Evolutionary conservation across 139 green algal genomes (phyloP).

Genomic region (Micractinium conductrix): DNA sequence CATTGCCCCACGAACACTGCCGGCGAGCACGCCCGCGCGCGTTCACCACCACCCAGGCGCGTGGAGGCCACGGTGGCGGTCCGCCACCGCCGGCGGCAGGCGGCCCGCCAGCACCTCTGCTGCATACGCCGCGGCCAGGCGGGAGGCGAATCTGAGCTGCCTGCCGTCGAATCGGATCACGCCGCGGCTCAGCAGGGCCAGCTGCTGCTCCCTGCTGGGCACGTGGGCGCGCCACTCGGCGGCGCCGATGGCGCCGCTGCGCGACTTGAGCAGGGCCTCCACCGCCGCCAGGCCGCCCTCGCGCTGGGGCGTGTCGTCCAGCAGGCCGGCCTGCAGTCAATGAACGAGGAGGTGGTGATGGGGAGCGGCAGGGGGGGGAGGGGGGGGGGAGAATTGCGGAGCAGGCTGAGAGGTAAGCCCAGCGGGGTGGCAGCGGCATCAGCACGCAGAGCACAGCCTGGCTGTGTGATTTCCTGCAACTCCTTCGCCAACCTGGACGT

Average conservation of each 20-base stretch:
- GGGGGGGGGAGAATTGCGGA: not conserved
- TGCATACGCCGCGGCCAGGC: constrained; percentile 19
- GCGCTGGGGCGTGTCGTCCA: constrained; percentile 40
- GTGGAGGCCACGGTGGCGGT: not conserved
- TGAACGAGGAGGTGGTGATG: not conserved
- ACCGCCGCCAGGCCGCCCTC: constrained; percentile 31
- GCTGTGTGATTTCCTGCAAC: too few relatives aligned
- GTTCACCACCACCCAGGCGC: not conserved
- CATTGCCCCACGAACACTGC: too few relatives aligned
- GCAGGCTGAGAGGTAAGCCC: too few relatives aligned
- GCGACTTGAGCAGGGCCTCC: constrained; percentile 21
- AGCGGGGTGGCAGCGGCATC: too few relatives aligned
- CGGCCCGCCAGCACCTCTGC: not conserved
- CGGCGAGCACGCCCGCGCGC: too few relatives aligned
- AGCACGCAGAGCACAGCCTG: not conserved
- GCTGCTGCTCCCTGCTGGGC: constrained; percentile 5
- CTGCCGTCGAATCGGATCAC: constrained; percentile 20
- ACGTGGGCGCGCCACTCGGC: constrained; percentile 24
- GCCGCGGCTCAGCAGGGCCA: constrained; percentile 1
- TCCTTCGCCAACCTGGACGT: not conserved
- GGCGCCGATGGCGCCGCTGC: not conserved
- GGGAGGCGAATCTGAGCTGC: not conserved
- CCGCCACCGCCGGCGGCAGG: not conserved
- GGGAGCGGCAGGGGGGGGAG: not conserved
- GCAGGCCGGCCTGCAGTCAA: constrained; percentile 29